Conservation (phyloP, 2,329 filamentous ascomycete genomes). For the Dothideomycetes sp. region DNA sequence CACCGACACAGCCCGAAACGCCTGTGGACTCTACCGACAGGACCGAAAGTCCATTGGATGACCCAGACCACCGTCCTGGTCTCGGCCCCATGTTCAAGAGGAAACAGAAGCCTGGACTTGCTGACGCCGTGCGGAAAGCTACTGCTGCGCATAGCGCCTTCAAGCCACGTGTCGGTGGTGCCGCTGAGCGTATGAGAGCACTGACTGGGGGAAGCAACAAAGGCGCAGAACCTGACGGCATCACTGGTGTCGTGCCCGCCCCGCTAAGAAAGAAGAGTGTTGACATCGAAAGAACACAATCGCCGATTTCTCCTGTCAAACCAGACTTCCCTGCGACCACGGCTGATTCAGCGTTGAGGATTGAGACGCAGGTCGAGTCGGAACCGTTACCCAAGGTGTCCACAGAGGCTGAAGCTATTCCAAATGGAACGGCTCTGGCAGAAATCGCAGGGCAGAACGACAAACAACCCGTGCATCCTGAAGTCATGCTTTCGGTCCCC, state of each 20-base stretch:
- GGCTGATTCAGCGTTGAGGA: conserved; percentile 36
- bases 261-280: conserved; percentile 38
- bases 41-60: conserved; percentile 18
- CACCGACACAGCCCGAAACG: conserved; percentile 9
- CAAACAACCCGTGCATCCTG: conserved; percentile 20
- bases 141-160: conserved; percentile 65
- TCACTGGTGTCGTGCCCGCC: conserved; percentile 77
- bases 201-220: conserved; percentile 47
- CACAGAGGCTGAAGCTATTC: background rate
- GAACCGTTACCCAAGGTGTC: background rate
- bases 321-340: background rate
- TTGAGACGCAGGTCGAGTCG: conserved; percentile 45
- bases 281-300: conserved; percentile 7
- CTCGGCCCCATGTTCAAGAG: conserved; percentile 86
- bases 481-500: conserved; percentile 19
- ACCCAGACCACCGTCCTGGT: conserved; percentile 57
- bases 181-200: conserved; percentile 56
- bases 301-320: conserved; percentile 1
- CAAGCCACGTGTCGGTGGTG: conserved; percentile 80
- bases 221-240: conserved; percentile 68
- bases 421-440: background rate
- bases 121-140: conserved; percentile 69
- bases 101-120: conserved; percentile 62
- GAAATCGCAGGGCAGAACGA: conserved; percentile 18
- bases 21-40: background rate